Base-by-base conservation (phyloP, 208 protist species). In the Balamuthia mandrillaris region DNA sequence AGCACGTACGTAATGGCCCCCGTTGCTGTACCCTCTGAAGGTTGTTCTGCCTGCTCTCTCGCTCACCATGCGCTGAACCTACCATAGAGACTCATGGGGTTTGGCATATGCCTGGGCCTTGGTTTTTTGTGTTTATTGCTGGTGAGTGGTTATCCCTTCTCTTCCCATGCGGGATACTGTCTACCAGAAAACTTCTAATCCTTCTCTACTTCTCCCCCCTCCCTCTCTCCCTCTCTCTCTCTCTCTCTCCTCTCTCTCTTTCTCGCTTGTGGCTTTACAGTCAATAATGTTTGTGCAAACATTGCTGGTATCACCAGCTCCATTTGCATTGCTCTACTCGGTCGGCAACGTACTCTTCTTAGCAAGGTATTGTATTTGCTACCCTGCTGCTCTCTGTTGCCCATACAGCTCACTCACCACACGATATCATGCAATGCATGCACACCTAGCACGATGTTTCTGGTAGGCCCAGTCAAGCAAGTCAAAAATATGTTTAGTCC, bases 401-500 rank as follows among this genome's bases (percentile, higher is more conserved):
- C 16, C 33, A 14, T 68, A 7, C 33, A 44, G 9, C 9, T 68
- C 60, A 24, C 16, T 35, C 14, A n/a, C n/a, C 52, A 60, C 52
- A 60, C n/a, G 56, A 7, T 63, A 10, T 29, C 10, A 18, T 63
- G 24, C n/a, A 6, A 44, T 1, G 16, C 12, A 29, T 39, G 56
- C 33, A 29, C 52, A 60, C 7, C 29, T 44, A 75, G 65, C 39
- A 54, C 65, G 12, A 37, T 75, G 24, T 75, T 75, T 6, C 27
- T 75, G 39, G 35, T 75, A 3, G 65, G 65, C n/a, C 65, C 65
- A 0, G 35, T 37, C 41, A 37, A 44, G 10, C 65, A 75, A 44
- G 41, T 75, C 39, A 75, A 51, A 31, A 75, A 54, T 37, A 75
- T 75, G 65, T 75, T 75, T 44, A 44, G 52, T 10, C 65, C 65